phyloP scores from a whole-genome alignment of 2,329 filamentous ascomycete genomes.

The Rhytidhysteron rufulum region DNA sequence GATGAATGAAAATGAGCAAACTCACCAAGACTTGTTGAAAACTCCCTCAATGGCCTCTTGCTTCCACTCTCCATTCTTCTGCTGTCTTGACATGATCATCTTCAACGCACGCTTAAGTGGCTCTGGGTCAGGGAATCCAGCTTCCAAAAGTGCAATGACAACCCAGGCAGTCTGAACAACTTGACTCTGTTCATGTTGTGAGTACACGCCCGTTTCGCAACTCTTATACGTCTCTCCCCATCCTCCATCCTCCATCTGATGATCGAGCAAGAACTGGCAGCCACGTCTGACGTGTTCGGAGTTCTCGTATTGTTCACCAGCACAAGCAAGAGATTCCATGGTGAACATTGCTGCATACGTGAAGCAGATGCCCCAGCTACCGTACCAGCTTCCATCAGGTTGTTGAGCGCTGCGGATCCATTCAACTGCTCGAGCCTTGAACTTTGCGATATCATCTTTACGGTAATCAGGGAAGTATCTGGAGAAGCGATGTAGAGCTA shows the following conservation, averaged over 20 bases:
- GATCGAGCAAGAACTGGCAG: constrained; percentile 80
- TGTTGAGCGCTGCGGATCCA: constrained; percentile 81
- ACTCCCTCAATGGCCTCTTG: constrained; percentile 97
- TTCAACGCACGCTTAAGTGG: constrained; percentile 70
- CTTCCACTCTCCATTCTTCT: constrained; percentile 86
- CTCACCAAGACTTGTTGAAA: constrained; percentile 93
- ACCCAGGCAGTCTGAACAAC: constrained; percentile 97
- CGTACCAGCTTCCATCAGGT: constrained; percentile 91
- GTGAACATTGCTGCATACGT: constrained; percentile 98
- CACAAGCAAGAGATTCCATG: constrained; percentile 75
- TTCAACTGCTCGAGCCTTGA: constrained; percentile 68
- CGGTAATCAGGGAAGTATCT: constrained; percentile 80
- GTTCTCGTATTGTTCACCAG: constrained; percentile 77
- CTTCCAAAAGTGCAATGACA: constrained; percentile 75
- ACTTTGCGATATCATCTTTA: constrained; percentile 65
- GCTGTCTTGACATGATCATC: constrained; percentile 81
- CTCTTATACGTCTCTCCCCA: constrained; percentile 95
- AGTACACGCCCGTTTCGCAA: constrained; percentile 72
- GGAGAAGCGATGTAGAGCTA: constrained; percentile 77
- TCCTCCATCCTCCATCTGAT: constrained; percentile 83
- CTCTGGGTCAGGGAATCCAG: constrained; percentile 70
- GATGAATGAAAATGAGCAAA: constrained; percentile 25
- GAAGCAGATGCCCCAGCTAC: constrained; percentile 96
- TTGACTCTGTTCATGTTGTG: constrained; percentile 74
- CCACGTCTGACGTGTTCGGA: constrained; percentile 67